Percentiles rank a stretch among this genome's conserved stretches.
phyloP scores from a whole-genome alignment of 768 basidiomycete species.

The Postia placenta region DNA sequence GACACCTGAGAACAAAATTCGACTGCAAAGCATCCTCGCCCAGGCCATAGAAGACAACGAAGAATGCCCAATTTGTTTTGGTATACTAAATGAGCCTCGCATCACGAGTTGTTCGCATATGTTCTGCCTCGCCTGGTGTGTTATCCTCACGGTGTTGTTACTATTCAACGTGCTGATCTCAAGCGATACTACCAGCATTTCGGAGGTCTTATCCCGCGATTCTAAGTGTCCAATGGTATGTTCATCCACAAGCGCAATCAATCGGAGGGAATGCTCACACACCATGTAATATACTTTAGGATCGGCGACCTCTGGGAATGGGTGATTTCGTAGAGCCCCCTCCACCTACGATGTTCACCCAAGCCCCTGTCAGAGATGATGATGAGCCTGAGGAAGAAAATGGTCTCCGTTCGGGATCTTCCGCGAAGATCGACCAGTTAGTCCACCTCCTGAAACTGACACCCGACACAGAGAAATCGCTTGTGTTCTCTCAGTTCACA shows the following conservation, averaged over 20 bases:
- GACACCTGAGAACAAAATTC: slow-evolving; percentile 46
- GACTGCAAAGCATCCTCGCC: slow-evolving; percentile 51
- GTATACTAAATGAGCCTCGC: slow-evolving; percentile 51
- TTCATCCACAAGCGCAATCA: too few species aligned
- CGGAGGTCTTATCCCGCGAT: slow-evolving; percentile 62
- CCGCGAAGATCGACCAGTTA: slow-evolving; percentile 83
- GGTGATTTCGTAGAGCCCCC: slow-evolving; percentile 56
- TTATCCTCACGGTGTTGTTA: neutral
- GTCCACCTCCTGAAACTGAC: slow-evolving; percentile 65
- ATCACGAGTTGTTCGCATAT: slow-evolving; percentile 71
- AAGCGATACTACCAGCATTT: slow-evolving; percentile 40
- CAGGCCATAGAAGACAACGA: slow-evolving; percentile 75
- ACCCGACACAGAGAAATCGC: slow-evolving; percentile 65
- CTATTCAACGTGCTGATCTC: neutral
- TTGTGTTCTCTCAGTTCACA: slow-evolving; percentile 91
- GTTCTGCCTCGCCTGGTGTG: slow-evolving; percentile 69
- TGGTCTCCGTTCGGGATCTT: slow-evolving; percentile 48
- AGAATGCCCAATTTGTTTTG: slow-evolving; percentile 78
- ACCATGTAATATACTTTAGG: slow-evolving; percentile 34
- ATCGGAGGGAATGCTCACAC: too few species aligned
- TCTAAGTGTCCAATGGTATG: slow-evolving; percentile 78
- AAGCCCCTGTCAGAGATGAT: slow-evolving; percentile 37
- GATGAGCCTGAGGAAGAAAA: slow-evolving; percentile 34
- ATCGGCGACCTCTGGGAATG: slow-evolving; percentile 56
- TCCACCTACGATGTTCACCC: slow-evolving; percentile 64